Evolutionary conservation across 805 yeast species (phyloP).

Genomic region (Yamadazyma nakazawae): DNA sequence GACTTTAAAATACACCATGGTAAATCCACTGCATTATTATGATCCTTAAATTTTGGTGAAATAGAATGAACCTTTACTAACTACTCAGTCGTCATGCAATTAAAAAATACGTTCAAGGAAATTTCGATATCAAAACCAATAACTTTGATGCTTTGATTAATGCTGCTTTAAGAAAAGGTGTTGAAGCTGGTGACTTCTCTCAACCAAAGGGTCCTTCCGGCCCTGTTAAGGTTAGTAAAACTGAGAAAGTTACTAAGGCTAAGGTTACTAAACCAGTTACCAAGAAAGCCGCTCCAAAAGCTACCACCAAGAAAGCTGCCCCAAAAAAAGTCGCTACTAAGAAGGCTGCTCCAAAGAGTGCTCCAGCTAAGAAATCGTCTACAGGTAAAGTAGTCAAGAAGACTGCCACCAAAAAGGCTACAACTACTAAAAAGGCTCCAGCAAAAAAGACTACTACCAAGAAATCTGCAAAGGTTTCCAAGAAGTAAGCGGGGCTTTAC

Average conservation of each 20-base stretch:
- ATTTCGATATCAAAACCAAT: constrained; percentile 53
- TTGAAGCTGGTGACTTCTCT: constrained; percentile 65
- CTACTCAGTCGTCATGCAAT: constrained; percentile 70
- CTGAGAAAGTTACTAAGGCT: constrained; percentile 31
- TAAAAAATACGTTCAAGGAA: constrained; percentile 73
- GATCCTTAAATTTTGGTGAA: not conserved
- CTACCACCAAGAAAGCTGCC: constrained; percentile 10
- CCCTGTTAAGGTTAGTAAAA: constrained; percentile 65
- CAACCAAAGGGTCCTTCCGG: constrained; percentile 93
- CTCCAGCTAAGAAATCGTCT: constrained; percentile 3
- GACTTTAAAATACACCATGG: not conserved
- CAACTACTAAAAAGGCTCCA: not conserved
- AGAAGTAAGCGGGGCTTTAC: constrained; percentile 3
- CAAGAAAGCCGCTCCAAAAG: constrained; percentile 10
- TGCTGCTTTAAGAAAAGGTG: constrained; percentile 76
- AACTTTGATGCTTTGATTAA: constrained; percentile 77
- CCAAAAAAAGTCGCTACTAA: constrained; percentile 20
- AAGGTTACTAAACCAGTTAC: constrained; percentile 18
- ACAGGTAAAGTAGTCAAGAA: constrained; percentile 12
- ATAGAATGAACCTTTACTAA: not conserved
- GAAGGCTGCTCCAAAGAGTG: constrained; percentile 11
- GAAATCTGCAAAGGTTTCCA: constrained; percentile 10
- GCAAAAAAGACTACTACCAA: constrained; percentile 10
- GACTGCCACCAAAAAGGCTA: constrained; percentile 10
- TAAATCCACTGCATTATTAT: no score